Base-by-base conservation (phyloP, 495 filamentous ascomycete species). In the Tuber calosporum region DNA sequence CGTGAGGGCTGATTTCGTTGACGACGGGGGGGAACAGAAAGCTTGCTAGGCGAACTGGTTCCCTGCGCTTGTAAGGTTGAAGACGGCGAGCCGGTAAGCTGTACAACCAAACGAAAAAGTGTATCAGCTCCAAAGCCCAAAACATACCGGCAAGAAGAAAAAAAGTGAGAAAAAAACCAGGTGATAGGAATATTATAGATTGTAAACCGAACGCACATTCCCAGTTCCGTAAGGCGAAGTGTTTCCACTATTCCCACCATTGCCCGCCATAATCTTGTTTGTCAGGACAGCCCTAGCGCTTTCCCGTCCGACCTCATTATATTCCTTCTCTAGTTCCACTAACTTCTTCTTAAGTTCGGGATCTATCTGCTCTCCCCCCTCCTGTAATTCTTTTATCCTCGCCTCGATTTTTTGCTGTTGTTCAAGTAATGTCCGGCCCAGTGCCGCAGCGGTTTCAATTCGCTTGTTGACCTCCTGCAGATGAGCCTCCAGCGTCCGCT, bases 221-320 rank as follows among this genome's bases (percentile, higher is more conserved):
- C 68, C 77, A 75, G 69, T 85, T 62, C 88, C 87, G 79, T 89
- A 88, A 26, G 89, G 89, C 26, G 91, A 90, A 69, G 86, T 88
- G 69, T 86, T 85, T 34, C 83, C 84, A 68, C 90, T 39, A 69
- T 45, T 69, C 71, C 62, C 36, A n/a, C 20, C 91, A 73, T 83
- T 87, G 72, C 88, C 90, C 66, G 89, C 86, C 71, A 91, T 88
- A 79, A 91, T 86, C 62, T 92, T 88, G 81, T 94, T 94, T 20
- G 95, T 93, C 71, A 98, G 84, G 82, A 97, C 94, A 9, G 93
- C 93, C 69, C 94, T 88, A 66, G 94, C 91, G 34, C 91, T 93
- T 80, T 98, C 94, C 70, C 90, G 87, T 41, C 93, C 93, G 67
- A 97, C 92, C 75, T 98, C 95, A 82, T 95, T 95, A 82, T 96